Evolutionary conservation across 208 protist species (phyloP).

Genomic region (Leishmania aethiopica): DNA sequence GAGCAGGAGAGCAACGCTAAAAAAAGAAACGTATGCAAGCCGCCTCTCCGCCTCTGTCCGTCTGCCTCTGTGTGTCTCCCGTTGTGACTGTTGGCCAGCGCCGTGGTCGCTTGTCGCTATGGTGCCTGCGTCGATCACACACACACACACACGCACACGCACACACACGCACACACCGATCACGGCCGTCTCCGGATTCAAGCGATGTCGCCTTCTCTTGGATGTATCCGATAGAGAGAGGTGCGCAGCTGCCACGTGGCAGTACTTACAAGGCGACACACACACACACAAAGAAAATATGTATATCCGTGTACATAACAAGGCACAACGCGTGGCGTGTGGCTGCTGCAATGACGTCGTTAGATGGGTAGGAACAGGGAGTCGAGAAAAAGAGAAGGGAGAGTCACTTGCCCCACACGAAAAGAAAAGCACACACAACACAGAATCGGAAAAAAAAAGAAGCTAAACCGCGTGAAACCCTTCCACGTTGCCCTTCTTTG

Average conservation of each 20-base stretch:
- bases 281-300: not conserved
- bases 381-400: not conserved
- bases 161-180: too few species aligned
- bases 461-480: not conserved
- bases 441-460: not conserved
- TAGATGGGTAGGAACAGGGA: not conserved
- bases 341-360: not conserved
- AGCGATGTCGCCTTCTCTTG: too few species aligned
- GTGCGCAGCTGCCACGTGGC: not conserved
- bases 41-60: not conserved
- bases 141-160: too few species aligned
- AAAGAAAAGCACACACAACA: not conserved
- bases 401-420: not conserved
- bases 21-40: not conserved
- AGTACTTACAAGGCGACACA: not conserved
- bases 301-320: not conserved
- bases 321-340: not conserved
- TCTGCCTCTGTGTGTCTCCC: not conserved
- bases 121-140: not conserved
- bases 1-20: not conserved
- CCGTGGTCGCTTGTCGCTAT: not conserved
- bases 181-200: not conserved
- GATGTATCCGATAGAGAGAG: not conserved
- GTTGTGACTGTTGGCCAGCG: not conserved
- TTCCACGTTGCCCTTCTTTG: not conserved